Conservation (phyloP, 1,284 basidiomycete genomes). For the Microbotryomycetes sp. region DNA sequence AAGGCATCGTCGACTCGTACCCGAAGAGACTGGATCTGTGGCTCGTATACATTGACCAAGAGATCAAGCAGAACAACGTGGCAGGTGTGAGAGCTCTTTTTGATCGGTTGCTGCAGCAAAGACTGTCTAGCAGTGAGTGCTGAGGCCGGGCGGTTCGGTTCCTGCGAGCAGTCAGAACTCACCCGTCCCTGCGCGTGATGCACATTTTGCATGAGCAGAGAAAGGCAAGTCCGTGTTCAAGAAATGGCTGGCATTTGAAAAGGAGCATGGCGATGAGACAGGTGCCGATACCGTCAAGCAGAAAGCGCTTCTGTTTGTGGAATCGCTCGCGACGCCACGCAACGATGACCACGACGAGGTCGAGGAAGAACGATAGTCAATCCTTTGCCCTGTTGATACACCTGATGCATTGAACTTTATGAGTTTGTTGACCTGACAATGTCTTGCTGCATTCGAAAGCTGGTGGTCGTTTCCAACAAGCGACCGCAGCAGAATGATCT, state of each 20-base stretch:
- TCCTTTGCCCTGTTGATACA: no score
- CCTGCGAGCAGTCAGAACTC: conserved; percentile 2
- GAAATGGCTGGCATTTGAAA: conserved; percentile 91
- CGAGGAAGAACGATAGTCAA: no score
- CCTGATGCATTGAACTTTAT: no score
- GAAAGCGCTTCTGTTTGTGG: conserved; percentile 30
- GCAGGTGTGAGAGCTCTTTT: conserved; percentile 74
- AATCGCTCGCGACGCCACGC: no score
- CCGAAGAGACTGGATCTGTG: conserved; percentile 92
- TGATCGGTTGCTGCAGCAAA: conserved; percentile 69
- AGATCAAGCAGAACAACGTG: conserved; percentile 69
- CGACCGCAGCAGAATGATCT: no score
- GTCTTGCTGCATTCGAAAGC: no score
- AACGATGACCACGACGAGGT: no score
- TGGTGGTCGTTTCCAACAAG: no score
- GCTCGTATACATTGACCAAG: conserved; percentile 96
- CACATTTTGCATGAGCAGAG: conserved; percentile 45
- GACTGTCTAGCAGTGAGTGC: conserved; percentile 88
- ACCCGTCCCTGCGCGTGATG: no score
- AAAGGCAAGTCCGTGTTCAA: conserved; percentile 71
- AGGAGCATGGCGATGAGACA: conserved; percentile 74
- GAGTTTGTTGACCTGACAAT: no score
- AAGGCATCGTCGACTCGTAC: conserved; percentile 90
- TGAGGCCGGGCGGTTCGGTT: conserved; percentile 37
- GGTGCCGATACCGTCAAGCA: conserved; percentile 76